These are phyloP conservation scores for Platanthera guangdongensis DNA, from an alignment of 106 monocot genomes.

Conservation along the genomic window DNA sequence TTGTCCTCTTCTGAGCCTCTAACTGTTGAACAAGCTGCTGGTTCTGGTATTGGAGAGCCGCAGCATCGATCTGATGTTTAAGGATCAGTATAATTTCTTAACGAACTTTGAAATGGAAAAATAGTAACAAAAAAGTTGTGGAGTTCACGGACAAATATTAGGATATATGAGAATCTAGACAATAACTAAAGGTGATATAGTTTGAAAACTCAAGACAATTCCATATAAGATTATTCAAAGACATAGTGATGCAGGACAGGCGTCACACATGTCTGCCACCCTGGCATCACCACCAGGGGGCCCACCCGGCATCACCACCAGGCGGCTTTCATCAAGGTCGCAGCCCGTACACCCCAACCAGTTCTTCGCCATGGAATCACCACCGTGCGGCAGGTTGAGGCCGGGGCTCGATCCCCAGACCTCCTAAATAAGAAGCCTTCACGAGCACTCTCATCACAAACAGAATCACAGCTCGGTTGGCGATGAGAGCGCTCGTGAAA, in stretches of 20 bases:
- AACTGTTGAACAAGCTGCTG: conserved; percentile 86
- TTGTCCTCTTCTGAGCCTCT: conserved; percentile 75
- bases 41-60: conserved; percentile 79
- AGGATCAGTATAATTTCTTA: neutral
- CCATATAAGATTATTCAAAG: neutral
- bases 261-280: too few relatives aligned
- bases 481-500: too few relatives aligned
- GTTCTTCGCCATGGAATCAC: too few relatives aligned
- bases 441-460: too few relatives aligned
- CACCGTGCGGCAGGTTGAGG: too few relatives aligned
- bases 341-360: too few relatives aligned
- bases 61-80: conserved; percentile 63
- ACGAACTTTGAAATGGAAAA: neutral
- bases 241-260: neutral
- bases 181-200: neutral
- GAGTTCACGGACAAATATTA: neutral
- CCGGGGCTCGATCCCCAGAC: too few relatives aligned
- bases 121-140: neutral
- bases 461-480: too few relatives aligned
- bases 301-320: too few relatives aligned
- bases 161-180: neutral
- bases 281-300: too few relatives aligned
- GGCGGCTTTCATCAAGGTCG: too few relatives aligned
- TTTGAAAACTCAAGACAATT: neutral
- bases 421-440: too few relatives aligned